These are phyloP conservation scores for Aspergillus sp. DNA, from an alignment of 2,329 filamentous ascomycete species.

Conservation along the genomic window DNA sequence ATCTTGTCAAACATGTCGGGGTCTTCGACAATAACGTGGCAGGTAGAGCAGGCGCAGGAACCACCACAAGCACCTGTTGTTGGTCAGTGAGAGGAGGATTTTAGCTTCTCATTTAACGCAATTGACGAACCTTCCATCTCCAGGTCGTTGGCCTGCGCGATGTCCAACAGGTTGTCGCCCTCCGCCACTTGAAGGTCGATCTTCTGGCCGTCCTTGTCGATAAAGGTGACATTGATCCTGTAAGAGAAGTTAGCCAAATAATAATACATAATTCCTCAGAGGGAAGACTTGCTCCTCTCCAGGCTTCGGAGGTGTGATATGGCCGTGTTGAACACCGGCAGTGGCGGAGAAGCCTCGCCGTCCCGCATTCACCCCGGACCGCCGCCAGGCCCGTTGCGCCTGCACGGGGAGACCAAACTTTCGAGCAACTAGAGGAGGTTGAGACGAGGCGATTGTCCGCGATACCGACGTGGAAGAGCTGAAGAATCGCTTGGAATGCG, in stretches of 20 bases:
- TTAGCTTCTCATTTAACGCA: background rate
- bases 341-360: slow-evolving; percentile 65
- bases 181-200: slow-evolving; percentile 75
- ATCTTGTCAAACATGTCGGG: slow-evolving; percentile 74
- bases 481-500: slow-evolving; percentile 29
- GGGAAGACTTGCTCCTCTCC: slow-evolving; percentile 77
- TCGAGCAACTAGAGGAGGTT: slow-evolving; percentile 8
- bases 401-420: slow-evolving; percentile 12
- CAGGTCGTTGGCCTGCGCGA: slow-evolving; percentile 89
- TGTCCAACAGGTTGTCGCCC: slow-evolving; percentile 91
- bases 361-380: slow-evolving; percentile 21
- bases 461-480: slow-evolving; percentile 21
- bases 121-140: slow-evolving; percentile 82
- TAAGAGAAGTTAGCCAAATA: background rate
- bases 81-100: background rate
- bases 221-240: slow-evolving; percentile 84
- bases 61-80: slow-evolving; percentile 80
- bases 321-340: slow-evolving; percentile 63
- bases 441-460: slow-evolving; percentile 14
- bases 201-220: slow-evolving; percentile 81
- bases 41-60: slow-evolving; percentile 89
- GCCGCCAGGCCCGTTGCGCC: slow-evolving; percentile 15
- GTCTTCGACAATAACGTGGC: slow-evolving; percentile 80
- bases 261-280: background rate
- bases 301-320: slow-evolving; percentile 77